Base-by-base conservation (phyloP, 495 filamentous ascomycete genomes). In the Xylaria telfairii region DNA sequence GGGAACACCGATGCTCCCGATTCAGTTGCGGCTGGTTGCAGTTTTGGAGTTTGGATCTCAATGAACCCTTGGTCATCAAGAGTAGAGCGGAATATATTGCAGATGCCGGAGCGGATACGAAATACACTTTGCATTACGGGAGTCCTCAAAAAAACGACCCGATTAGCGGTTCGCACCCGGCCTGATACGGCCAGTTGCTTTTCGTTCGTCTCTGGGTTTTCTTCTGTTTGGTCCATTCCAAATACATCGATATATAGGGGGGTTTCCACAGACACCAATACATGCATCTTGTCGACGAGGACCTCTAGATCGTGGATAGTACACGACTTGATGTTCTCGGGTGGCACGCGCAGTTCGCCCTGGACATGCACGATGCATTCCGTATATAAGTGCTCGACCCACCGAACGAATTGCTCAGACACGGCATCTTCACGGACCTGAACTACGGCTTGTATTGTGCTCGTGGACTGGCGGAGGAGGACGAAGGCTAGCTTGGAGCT, bases 1-100 rank as follows among this genome's bases (percentile, higher is more conserved):
- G 93, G 91, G 84, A 98, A 98, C n/a, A 98, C 95, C 67, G 91
- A 91, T 59, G 94, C 93, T 59, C 95, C 95, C 68, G 94, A 96
- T 81, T 98, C 95, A 4, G 94, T 95, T 4, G 95, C 94, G 30
- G 92, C 92, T 32, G 92, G 92, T 72, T 94, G 93, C 44, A 98
- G 81, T 83, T 97, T 97, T 54, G 95, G 93, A 0, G 94, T 96
- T 79, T 96, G 93, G 75, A 98, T 95, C 87, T 96, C 95, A 72
- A 94, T 91, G 73, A 97, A 97, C 24, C 89, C 91, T 72, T 92
- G 88, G 71, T 87, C 84, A 70, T 92, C 87, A 69, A 98, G 91
- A 71, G 92, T 91, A 17, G 89, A 85, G 17, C 92, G 89, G 81
- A 97, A 98, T 28, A 95, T 83, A 75, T 90, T 87, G 71, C 92